Evolutionary conservation across 805 yeast species (phyloP), one percentile per base, ranked within the genome.

Genomic region (Wickerhamomyces chaumierensis): DNA sequence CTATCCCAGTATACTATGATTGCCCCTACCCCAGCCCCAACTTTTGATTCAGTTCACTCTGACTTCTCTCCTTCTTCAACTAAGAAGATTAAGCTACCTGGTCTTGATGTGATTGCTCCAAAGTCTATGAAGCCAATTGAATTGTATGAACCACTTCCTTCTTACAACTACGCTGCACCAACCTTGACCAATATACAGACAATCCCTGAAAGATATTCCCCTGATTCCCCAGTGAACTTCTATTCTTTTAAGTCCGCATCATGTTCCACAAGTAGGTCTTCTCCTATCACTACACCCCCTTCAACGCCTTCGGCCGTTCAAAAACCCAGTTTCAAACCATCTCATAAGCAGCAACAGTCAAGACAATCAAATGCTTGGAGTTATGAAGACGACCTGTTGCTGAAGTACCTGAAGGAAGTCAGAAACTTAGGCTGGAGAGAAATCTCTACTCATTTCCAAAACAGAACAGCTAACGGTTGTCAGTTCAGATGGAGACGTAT

Each of bases 341-440:
- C 19, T 5, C 33, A 5, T 2, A 19, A 14, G 17, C 16, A 31
- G 12, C 36, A 37, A 23, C 42, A 40, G 15, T 34, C 48, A 11
- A 37, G 55, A 35, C 56, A 53, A 34, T 45, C 49, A 23, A 51
- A 50, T 34, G 57, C 82, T 1, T 78, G 86, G 86, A 68, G 77
- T 12, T 71, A 76, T n/a, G 71, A 71, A 43, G 85, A 78, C 46
- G 86, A 78, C 48, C 59, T 66, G 35, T 53, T 78, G 15, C 58
- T 78, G 39, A 63, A 81, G 36, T 73, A 73, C 46, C 62, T 80
- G 48, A 80, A 80, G 55, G 87, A 81, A 48, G 73, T 68, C 43
- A 75, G 72, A 51, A 78, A 76, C 52, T 61, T 79, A 39, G 87
- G 87, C 2, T 80, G 88, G 88, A 69, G 81, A 56, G 87, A 81